Evolutionary conservation across 2,329 filamentous ascomycete species (phyloP).

Genomic region (Claviceps digitariae): DNA sequence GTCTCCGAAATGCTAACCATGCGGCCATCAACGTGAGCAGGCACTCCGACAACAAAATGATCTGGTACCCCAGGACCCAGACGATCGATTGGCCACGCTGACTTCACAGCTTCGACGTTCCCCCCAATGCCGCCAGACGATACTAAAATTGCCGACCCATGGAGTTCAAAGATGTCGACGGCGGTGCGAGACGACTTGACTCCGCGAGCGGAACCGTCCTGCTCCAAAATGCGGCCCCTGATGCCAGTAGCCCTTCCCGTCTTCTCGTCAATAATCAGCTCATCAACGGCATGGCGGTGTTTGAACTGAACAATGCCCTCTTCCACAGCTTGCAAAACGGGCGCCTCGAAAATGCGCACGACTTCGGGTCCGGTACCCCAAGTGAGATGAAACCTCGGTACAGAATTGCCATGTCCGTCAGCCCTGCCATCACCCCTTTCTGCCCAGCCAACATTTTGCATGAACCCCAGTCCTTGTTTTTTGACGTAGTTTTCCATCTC

Average conservation of each 20-base stretch:
- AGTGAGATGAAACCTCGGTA: constrained; percentile 48
- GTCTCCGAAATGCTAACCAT: constrained; percentile 44
- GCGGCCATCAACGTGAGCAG: constrained; percentile 49
- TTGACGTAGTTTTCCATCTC: constrained; percentile 46
- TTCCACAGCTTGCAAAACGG: constrained; percentile 37
- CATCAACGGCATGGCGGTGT: constrained; percentile 44
- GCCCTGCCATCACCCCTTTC: constrained; percentile 43
- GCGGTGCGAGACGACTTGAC: constrained; percentile 34
- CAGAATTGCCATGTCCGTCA: constrained; percentile 47
- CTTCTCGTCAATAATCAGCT: constrained; percentile 36
- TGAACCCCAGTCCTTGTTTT: constrained; percentile 35
- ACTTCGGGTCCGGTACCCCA: constrained; percentile 50
- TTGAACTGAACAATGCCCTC: constrained; percentile 40
- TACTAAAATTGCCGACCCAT: constrained; percentile 38
- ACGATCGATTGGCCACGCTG: constrained; percentile 42
- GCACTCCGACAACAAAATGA: constrained; percentile 46
- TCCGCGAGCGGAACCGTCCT: constrained; percentile 36
- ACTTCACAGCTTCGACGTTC: constrained; percentile 45
- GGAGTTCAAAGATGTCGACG: constrained; percentile 38
- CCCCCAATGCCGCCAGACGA: constrained; percentile 47
- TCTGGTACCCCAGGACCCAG: constrained; percentile 42
- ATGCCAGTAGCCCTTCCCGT: constrained; percentile 39
- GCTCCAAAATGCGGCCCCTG: constrained; percentile 36
- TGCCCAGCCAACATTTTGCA: constrained; percentile 45
- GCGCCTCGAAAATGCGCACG: constrained; percentile 42